Base-by-base conservation (phyloP, 2,329 filamentous ascomycete species). In the Tolypocladium paradoxum region DNA sequence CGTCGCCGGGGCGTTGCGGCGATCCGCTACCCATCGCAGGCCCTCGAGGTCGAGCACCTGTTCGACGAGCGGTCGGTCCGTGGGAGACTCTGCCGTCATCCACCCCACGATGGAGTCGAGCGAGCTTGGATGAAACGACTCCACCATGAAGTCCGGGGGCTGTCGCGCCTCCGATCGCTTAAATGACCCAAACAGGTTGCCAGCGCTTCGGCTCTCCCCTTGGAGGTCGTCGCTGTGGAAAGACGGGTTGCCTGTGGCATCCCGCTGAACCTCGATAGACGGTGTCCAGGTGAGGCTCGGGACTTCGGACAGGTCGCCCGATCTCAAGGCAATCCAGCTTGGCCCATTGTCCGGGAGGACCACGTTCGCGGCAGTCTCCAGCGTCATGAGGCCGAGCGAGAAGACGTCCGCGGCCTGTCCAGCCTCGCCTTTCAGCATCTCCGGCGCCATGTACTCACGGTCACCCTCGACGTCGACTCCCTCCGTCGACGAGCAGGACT, bases 381-480 rank as follows among this genome's bases (percentile, higher is more conserved):
- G 82, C 67, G 96, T 88, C 68, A 97, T 95, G 62, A 97, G 81
- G 50, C 93, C 93, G 33, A 99, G 81, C 12, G 93, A 89, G 69
- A 96, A 99, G 50, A 99, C 81, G 68, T 99, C 93, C 36, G 90
- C 88, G 37, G 92, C 88, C 68, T 92, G 93, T 71, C 95, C 90
- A 61, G 87, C 93, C 57, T 84, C 82, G 43, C 91, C 92, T 64
- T 83, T 82, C 22, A 99, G 81, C 56, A 96, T 90, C 69, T 99
- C 93, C 0, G 91, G 91, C 1, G 88, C 92, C 65, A 99, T 92
- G 67, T 99, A 99, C 66, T 96, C 89, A 49, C 93, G 88, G 66
- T 99, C 93, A 34, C 93, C 93, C 72, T 99, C 93, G 43, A 88
- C 87, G 60, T 96, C 90, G 56, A 93, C 86, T 53, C 84, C 82